Conservation (phyloP, 192 early-diverging fungal species). For the Linderina pennispora region DNA sequence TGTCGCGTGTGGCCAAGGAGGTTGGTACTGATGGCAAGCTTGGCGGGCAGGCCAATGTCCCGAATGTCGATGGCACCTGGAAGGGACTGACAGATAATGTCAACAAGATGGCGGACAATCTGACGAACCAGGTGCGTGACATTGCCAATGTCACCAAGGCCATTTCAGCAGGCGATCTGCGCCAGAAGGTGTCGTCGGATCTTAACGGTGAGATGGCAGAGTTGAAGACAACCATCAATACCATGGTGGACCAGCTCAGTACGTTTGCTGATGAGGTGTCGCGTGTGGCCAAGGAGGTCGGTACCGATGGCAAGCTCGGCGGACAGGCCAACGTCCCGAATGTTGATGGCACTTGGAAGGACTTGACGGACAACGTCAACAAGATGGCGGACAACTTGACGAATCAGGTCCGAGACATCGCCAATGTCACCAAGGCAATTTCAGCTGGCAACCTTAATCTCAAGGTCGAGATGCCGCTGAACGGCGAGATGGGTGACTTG, state of each 20-base stretch:
- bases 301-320: slow-evolving; percentile 45
- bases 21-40: slow-evolving; percentile 64
- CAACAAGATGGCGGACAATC: slow-evolving; percentile 54
- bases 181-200: slow-evolving; percentile 44
- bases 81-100: slow-evolving; percentile 53
- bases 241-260: slow-evolving; percentile 51
- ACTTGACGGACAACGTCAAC: slow-evolving; percentile 57
- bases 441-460: slow-evolving; percentile 49
- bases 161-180: slow-evolving; percentile 49
- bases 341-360: slow-evolving; percentile 57
- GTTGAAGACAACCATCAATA: slow-evolving; percentile 52
- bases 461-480: slow-evolving; percentile 42
- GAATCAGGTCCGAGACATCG: slow-evolving; percentile 55
- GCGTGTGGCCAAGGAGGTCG: slow-evolving; percentile 13
- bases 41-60: slow-evolving; percentile 51
- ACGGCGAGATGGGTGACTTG: slow-evolving; percentile 51
- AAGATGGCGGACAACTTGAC: slow-evolving; percentile 60
- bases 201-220: slow-evolving; percentile 54
- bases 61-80: slow-evolving; percentile 49
- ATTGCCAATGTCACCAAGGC: slow-evolving; percentile 53
- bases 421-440: slow-evolving; percentile 51
- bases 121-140: slow-evolving; percentile 51
- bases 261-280: slow-evolving; percentile 51
- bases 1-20: slow-evolving; percentile 60
- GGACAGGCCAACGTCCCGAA: slow-evolving; percentile 48